Evolutionary conservation across 768 basidiomycete species (phyloP).

Genomic region (Trametes villosa): DNA sequence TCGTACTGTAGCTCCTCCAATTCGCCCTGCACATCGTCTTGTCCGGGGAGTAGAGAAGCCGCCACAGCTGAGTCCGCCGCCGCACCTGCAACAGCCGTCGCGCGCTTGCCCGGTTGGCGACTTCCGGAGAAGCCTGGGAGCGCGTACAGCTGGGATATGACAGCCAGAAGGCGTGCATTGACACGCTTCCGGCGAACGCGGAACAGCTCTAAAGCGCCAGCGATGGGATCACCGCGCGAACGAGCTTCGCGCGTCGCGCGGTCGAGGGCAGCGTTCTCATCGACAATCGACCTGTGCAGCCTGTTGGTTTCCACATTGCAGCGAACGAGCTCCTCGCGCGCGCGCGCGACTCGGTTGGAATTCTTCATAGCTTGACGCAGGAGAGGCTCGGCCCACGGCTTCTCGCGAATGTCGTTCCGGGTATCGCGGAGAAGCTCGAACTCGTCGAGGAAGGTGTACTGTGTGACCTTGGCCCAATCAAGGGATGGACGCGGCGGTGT

Average conservation of each 20-base stretch:
- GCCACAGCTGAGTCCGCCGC: too few relatives aligned
- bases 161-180: background rate
- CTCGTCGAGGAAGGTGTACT: constrained; percentile 36
- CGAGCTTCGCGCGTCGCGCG: background rate
- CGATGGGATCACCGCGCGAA: background rate
- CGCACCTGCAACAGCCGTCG: too few relatives aligned
- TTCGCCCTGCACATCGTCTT: background rate
- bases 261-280: constrained; percentile 20
- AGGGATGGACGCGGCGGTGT: constrained; percentile 28
- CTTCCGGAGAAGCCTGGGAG: background rate
- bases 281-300: constrained; percentile 29
- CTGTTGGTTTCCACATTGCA: constrained; percentile 32
- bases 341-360: constrained; percentile 21
- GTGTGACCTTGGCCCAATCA: constrained; percentile 30
- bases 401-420: constrained; percentile 27
- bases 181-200: background rate
- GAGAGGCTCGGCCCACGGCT: constrained; percentile 33
- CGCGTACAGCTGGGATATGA: background rate
- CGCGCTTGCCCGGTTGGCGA: too few relatives aligned
- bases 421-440: constrained; percentile 35
- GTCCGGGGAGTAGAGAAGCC: too few relatives aligned
- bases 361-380: constrained; percentile 31
- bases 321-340: constrained; percentile 30
- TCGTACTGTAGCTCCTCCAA: background rate
- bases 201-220: too few relatives aligned